Percentiles rank a stretch among this genome's conserved stretches.
phyloP scores from a whole-genome alignment of 371 early-diverging fungal genomes.

The Coemansia sp. region DNA sequence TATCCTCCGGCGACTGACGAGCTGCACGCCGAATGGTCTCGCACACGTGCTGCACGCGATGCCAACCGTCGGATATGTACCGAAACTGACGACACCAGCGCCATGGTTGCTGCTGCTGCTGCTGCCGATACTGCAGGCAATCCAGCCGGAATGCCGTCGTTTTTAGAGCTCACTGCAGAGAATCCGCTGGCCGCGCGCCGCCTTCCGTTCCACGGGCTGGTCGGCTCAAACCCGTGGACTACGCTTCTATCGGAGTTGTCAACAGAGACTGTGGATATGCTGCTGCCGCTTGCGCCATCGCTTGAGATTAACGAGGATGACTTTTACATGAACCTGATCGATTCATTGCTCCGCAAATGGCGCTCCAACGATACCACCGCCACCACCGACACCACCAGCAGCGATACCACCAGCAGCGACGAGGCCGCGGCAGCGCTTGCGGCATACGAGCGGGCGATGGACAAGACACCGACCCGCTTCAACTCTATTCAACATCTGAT shows the following conservation, averaged over 20 bases:
- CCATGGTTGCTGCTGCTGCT: neutral
- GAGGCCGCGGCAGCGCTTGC: neutral
- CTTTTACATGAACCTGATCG: constrained; percentile 56
- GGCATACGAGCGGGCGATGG: constrained; percentile 21
- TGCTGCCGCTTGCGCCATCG: constrained; percentile 55
- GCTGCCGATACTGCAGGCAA: neutral
- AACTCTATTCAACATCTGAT: constrained; percentile 44
- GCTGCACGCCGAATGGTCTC: constrained; percentile 42
- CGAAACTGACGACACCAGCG: neutral
- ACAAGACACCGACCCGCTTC: constrained; percentile 31
- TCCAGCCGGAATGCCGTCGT: neutral
- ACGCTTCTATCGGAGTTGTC: constrained; percentile 53
- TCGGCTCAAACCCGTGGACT: constrained; percentile 48
- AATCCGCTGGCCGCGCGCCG: constrained; percentile 50
- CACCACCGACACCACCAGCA: neutral
- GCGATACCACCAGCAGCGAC: constrained; percentile 1
- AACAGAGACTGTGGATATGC: constrained; percentile 49
- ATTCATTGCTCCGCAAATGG: constrained; percentile 47
- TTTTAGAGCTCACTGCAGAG: constrained; percentile 18
- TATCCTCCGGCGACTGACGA: constrained; percentile 51
- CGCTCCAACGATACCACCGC: neutral
- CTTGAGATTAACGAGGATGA: constrained; percentile 55
- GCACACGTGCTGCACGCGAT: constrained; percentile 18
- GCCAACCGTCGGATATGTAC: constrained; percentile 3
- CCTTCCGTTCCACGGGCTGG: constrained; percentile 59